Evolutionary conservation across 192 early-diverging fungal genomes (phyloP), one percentile per base, ranked within the genome.

Genomic region (Backusella morwellensis): DNA sequence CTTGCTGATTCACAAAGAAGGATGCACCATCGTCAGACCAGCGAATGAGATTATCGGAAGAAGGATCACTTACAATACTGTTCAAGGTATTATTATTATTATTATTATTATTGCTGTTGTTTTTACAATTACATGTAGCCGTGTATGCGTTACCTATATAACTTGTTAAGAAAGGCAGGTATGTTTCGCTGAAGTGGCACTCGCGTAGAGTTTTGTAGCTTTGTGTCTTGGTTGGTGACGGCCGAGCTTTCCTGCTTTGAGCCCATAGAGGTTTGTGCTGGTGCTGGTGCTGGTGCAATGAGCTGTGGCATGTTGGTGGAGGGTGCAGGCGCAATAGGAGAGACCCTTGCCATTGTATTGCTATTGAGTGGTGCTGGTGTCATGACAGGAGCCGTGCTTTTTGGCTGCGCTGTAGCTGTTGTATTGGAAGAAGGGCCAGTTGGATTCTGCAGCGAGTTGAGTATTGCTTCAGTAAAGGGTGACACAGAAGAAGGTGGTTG

Each of bases 31-130:
- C 91, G 6, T 91, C 93, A 0, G 93, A 89, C 97, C 97, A 99
- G 44, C 90, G 88, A 59, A 99, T 99, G 50, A 97, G 81, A 36
- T 92, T 88, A 81, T 96, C 90, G 35, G 93, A 92, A 14, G 86
- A 78, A 29, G 88, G 84, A 79, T 97, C 97, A 70, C 89, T 87
- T 3, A 99, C 97, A 95, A 99, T 99, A 77, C 93, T 96, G 85
- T 19, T 2, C 2, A 52, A 29, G 5, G 3, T 23, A 14, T 26
- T 59, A 59, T 59, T 23, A 21, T 35, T 6, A 15, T 32, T 41
- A 26, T 11, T 4, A 26, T 29, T 52, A 5, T n/a, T n/a, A n/a
- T n/a, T n/a, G n/a, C n/a, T 32, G 32, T 32, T 32, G 0, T 2
- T 32, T 32, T 32, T 32, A 32, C 32, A 32, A 32, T 0, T 68